Conservation (phyloP, 306 rosid species). For the Casuarina equisetifolia region DNA sequence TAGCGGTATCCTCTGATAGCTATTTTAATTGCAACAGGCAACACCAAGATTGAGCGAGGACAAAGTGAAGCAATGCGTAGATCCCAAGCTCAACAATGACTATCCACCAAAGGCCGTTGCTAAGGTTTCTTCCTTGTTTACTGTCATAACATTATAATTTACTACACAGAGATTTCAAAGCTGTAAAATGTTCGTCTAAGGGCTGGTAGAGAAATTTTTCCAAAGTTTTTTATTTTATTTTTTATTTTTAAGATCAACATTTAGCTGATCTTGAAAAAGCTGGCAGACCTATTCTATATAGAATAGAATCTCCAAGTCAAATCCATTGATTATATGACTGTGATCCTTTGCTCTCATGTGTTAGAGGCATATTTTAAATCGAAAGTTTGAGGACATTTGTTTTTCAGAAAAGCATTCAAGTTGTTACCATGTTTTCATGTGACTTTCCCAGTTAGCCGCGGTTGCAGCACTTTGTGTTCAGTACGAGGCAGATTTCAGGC, state of each 20-base stretch:
- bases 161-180: not conserved
- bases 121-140: constrained; percentile 51
- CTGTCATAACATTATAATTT: constrained; percentile 1
- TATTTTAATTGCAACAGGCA: constrained; percentile 56
- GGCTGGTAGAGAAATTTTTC: not conserved
- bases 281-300: not conserved
- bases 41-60: constrained; percentile 99
- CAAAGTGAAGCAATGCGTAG: constrained; percentile 97
- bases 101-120: constrained; percentile 97
- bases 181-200: not conserved
- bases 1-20: constrained; percentile 12
- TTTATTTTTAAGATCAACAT: too few species aligned
- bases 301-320: not conserved
- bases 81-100: constrained; percentile 90
- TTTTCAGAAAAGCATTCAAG: not conserved
- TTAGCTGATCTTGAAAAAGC: not conserved
- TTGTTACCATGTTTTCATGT: constrained; percentile 23
- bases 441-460: constrained; percentile 78
- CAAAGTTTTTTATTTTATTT: too few species aligned
- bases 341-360: not conserved
- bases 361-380: not conserved
- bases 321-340: not conserved
- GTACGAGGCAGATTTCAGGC: constrained; percentile 96
- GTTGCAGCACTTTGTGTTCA: constrained; percentile 99
- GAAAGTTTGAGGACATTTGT: not conserved